Percentiles rank a stretch among this genome's conserved stretches.
Evolutionary conservation across 306 rosid species (phyloP).

Genomic region (Pyrus communis): DNA sequence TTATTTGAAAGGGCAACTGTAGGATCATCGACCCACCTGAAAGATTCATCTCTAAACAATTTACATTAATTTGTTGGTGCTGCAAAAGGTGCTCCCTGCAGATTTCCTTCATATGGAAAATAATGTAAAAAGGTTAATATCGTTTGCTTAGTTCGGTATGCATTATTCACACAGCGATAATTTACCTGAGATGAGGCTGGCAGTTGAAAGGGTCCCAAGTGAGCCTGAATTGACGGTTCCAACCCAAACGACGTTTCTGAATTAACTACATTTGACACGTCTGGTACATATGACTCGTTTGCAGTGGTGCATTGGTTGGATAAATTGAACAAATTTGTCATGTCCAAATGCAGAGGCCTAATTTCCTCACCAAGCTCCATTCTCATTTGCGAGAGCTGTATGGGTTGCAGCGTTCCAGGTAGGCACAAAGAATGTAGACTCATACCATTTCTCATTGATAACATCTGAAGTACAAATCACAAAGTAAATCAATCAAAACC

Average conservation of each 20-base stretch:
- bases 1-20: background rate
- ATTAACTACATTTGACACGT: slow-evolving; percentile 38
- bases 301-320: slow-evolving; percentile 35
- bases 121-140: slow-evolving; percentile 13
- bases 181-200: slow-evolving; percentile 48
- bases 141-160: background rate
- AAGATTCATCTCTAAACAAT: slow-evolving; percentile 28
- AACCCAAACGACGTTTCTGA: slow-evolving; percentile 38
- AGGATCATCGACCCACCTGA: slow-evolving; percentile 32
- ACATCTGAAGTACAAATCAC: slow-evolving; percentile 56
- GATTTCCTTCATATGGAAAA: slow-evolving; percentile 24
- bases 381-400: slow-evolving; percentile 43
- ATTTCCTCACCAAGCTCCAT: slow-evolving; percentile 50
- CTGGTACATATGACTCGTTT: slow-evolving; percentile 34
- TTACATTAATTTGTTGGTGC: slow-evolving; percentile 33
- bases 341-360: slow-evolving; percentile 38
- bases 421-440: slow-evolving; percentile 73
- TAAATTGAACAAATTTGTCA: slow-evolving; percentile 31
- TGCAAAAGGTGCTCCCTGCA: slow-evolving; percentile 33
- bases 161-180: background rate
- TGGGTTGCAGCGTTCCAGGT: slow-evolving; percentile 47
- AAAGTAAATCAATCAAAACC: background rate
- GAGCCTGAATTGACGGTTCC: slow-evolving; percentile 40
- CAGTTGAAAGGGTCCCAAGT: slow-evolving; percentile 38
- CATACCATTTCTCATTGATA: slow-evolving; percentile 80